Evolutionary conservation across 768 basidiomycete genomes (phyloP), one percentile per base, ranked within the genome.

Genomic region (Harrya chromipes): DNA sequence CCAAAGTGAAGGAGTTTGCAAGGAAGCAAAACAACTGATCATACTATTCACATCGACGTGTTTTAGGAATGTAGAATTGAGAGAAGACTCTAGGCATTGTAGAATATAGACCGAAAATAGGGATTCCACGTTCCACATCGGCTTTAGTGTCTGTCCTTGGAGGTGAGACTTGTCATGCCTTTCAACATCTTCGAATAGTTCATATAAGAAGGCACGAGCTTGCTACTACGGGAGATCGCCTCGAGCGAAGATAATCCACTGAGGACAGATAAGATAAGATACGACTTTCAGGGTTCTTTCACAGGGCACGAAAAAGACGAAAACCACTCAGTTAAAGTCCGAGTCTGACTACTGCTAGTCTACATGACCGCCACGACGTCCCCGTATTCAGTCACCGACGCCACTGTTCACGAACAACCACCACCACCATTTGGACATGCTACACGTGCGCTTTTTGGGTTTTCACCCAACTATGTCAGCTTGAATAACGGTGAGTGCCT

Each of bases 181-280:
- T 74, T 78, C 34, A 97, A 72, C 60, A 97, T 87, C 41, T 79
- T 80, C 6, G 93, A 97, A 72, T 0, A 90, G 95, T 11, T 94
- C 94, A 67, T 94, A 93, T 72, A 92, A 88, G 69, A 94, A 94
- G 16, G 84, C 84, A 23, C 4, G 6, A 3, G 23, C 3, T 23
- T 6, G 23, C 4, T 3, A 6, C 4, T 23, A 6, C 23, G 23
- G 6, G 6, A 23, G 23, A 23, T 23, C 4, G 6, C 23, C 3
- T 23, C n/a, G 23, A 23, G 23, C 3, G 3, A 23, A 23, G 23
- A 23, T 23, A 23, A 72, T 72, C 16, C 45, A 13, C 20, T 40
- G n/a, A 20, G 29, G 33, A 27, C 35, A 47, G 54, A 54, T 33
- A 38, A 43, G 47, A 34, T 23, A 31, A 13, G 38, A 20, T 39